A percentile compares a stretch with the other conserved stretches of the same genome.
Evolutionary conservation across 805 yeast species (phyloP).

Genomic region (Yamadazyma laniorum): DNA sequence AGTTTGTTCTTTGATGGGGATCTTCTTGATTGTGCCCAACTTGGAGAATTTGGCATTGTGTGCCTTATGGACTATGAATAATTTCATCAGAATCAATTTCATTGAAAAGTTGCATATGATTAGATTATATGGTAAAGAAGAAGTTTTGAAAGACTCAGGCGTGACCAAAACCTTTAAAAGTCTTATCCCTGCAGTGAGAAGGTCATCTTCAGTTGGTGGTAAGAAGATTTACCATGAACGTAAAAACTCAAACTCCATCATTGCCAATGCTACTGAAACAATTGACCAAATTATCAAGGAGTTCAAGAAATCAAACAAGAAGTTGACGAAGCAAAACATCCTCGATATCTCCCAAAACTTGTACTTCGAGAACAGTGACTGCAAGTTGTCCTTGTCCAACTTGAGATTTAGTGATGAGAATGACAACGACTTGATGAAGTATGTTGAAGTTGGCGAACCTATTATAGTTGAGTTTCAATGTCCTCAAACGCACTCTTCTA

Average conservation of each 20-base stretch:
- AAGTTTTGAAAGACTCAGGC: conserved; percentile 53
- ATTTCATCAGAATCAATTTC: conserved; percentile 64
- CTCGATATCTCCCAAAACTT: conserved; percentile 40
- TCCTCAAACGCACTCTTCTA: conserved; percentile 46
- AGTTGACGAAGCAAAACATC: conserved; percentile 33
- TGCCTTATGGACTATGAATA: conserved; percentile 58
- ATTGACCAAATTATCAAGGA: conserved; percentile 47
- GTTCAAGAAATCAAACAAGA: conserved; percentile 32
- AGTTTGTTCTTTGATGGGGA: conserved; percentile 78
- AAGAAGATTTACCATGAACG: conserved; percentile 6
- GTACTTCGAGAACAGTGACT: conserved; percentile 37
- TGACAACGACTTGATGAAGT: conserved; percentile 12
- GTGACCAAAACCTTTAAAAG: conserved; percentile 46
- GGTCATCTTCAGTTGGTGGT: conserved; percentile 7
- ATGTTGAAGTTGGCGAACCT: conserved; percentile 47
- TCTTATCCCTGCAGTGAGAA: conserved; percentile 35
- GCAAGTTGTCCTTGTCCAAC: conserved; percentile 25
- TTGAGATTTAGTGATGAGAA: conserved; percentile 16
- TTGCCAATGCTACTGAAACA: conserved; percentile 38
- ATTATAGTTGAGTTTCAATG: conserved; percentile 55
- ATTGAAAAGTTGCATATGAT: conserved; percentile 79
- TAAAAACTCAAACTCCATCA: conserved; percentile 25
- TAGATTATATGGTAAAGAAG: conserved; percentile 66
- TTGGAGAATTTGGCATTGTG: conserved; percentile 52
- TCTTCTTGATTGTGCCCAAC: conserved; percentile 56